Evolutionary conservation across 2,329 filamentous ascomycete species (phyloP).

Genomic region (Venturia effusa): DNA sequence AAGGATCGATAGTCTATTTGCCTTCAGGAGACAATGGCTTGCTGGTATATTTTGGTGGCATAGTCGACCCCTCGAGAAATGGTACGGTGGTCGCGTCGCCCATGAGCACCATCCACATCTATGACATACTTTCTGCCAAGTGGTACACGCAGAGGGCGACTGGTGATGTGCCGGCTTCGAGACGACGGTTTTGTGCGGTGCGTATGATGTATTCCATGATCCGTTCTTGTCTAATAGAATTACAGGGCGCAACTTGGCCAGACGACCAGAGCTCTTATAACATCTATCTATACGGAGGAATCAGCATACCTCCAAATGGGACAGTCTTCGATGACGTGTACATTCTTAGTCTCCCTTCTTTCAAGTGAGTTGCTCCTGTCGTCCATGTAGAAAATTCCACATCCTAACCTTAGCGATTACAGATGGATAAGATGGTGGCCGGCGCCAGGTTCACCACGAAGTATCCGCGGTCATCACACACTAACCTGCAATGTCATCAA

Average conservation of each 20-base stretch:
- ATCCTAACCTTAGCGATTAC: background rate
- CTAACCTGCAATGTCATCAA: constrained; percentile 48
- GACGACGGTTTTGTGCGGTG: constrained; percentile 47
- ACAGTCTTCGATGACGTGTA: constrained; percentile 52
- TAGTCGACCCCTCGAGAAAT: constrained; percentile 38
- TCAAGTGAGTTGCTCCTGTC: constrained; percentile 25
- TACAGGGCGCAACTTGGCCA: constrained; percentile 44
- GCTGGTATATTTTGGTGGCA: constrained; percentile 51
- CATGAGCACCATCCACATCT: constrained; percentile 38
- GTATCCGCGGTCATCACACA: constrained; percentile 40
- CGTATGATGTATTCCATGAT: background rate
- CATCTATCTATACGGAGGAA: constrained; percentile 55
- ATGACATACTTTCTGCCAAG: constrained; percentile 47
- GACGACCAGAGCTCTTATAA: constrained; percentile 52
- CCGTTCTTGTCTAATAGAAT: background rate
- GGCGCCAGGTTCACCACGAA: constrained; percentile 19
- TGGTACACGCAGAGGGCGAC: constrained; percentile 51
- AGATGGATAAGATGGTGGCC: constrained; percentile 48
- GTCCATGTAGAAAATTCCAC: background rate
- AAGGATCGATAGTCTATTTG: constrained; percentile 49
- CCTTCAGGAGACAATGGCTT: constrained; percentile 49
- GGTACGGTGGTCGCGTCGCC: constrained; percentile 29
- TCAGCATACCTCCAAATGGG: constrained; percentile 34
- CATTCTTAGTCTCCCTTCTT: constrained; percentile 50
- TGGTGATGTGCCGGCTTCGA: constrained; percentile 40